Evolutionary conservation across 345 rosid genomes (phyloP).

Genomic region (Viola odorata): DNA sequence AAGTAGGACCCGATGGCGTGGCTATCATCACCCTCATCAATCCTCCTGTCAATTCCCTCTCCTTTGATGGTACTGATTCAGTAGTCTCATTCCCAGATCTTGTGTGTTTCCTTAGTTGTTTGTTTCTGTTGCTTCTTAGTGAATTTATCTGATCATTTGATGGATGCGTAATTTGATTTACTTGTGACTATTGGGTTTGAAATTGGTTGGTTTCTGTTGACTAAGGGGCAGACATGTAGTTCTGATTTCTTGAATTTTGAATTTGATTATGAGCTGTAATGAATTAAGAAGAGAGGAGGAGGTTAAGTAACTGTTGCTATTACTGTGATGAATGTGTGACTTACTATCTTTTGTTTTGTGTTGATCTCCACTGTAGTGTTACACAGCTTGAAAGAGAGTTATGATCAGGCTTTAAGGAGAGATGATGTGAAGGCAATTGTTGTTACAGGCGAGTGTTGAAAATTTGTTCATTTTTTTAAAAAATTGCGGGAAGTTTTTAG

Average conservation of each 20-base stretch:
- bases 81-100: background rate
- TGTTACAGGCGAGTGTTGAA: slow-evolving; percentile 49
- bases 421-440: slow-evolving; percentile 96
- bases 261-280: too few species aligned
- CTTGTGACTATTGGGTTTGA: too few species aligned
- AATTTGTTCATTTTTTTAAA: background rate
- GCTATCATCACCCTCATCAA: slow-evolving; percentile 80
- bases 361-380: slow-evolving; percentile 39
- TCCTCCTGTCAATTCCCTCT: slow-evolving; percentile 91
- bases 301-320: background rate
- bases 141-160: too few species aligned
- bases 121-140: background rate
- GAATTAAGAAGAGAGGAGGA: too few species aligned
- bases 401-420: slow-evolving; percentile 67
- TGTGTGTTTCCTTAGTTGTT: background rate
- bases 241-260: too few species aligned
- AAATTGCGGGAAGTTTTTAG: background rate
- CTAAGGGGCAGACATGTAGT: too few species aligned
- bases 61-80: slow-evolving; percentile 52
- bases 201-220: too few species aligned
- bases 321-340: background rate
- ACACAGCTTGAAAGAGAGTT: slow-evolving; percentile 64
- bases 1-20: slow-evolving; percentile 85
- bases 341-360: slow-evolving; percentile 2
- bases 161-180: too few species aligned